A percentile compares a stretch with the other conserved stretches of the same genome.
These are phyloP conservation scores for Antrodiella citrinella DNA, from an alignment of 768 basidiomycete genomes.

Conservation along the genomic window DNA sequence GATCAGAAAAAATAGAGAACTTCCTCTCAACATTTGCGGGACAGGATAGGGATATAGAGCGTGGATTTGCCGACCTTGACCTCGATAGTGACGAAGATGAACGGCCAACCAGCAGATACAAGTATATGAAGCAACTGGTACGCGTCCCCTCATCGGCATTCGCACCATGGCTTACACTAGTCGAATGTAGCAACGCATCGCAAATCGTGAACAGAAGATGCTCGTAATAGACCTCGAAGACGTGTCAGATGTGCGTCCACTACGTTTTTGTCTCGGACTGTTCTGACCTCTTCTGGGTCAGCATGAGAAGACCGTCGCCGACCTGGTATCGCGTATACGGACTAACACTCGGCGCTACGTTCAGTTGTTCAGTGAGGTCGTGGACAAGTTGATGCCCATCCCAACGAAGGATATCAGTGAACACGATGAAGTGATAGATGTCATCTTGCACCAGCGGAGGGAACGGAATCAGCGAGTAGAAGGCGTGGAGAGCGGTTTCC, in stretches of 20 bases:
- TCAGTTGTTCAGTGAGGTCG: conserved; percentile 78
- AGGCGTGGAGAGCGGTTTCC: conserved; percentile 71
- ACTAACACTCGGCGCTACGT: conserved; percentile 88
- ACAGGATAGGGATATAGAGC: conserved; percentile 55
- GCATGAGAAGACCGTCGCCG: conserved; percentile 65
- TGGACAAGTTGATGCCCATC: conserved; percentile 83
- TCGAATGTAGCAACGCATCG: conserved; percentile 90
- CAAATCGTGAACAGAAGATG: conserved; percentile 90
- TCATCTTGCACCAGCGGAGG: conserved; percentile 88
- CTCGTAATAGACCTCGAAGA: conserved; percentile 87
- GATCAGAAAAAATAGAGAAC: conserved; percentile 56
- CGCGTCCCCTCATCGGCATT: conserved; percentile 23
- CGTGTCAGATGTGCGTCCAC: conserved; percentile 51
- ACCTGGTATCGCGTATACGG: conserved; percentile 72
- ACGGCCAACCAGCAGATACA: conserved; percentile 35
- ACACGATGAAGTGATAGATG: conserved; percentile 92
- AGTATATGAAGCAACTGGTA: conserved; percentile 84
- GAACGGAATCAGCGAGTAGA: conserved; percentile 82
- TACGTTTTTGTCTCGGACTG: background rate
- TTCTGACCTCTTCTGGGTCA: conserved; percentile 19
- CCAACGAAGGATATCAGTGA: conserved; percentile 88
- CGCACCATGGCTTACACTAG: too few species aligned
- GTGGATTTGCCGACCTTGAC: conserved; percentile 62
- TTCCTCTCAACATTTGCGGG: conserved; percentile 67
- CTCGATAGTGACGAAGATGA: conserved; percentile 47